Conservation (phyloP, 2,329 filamentous ascomycete species). For the Talaromyces atroroseus region DNA sequence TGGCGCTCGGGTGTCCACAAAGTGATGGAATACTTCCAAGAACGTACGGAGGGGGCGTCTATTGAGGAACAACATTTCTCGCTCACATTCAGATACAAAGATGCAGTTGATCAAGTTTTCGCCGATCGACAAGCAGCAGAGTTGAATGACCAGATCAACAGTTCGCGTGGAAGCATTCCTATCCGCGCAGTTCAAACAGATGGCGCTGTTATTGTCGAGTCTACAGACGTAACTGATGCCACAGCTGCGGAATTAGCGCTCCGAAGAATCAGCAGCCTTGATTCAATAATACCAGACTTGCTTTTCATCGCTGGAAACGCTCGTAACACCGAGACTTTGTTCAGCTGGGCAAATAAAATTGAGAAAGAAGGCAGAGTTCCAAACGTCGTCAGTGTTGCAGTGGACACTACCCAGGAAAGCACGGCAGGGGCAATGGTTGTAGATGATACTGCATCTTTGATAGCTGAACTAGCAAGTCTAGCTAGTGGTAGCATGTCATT, state of each 20-base stretch:
- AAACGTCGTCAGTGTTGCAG: slow-evolving; percentile 72
- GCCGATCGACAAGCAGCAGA: slow-evolving; percentile 80
- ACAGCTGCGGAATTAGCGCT: slow-evolving; percentile 71
- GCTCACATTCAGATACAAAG: slow-evolving; percentile 79
- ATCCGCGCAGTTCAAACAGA: slow-evolving; percentile 80
- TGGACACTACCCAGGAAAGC: slow-evolving; percentile 62
- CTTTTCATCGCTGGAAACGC: slow-evolving; percentile 83
- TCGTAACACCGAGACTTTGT: slow-evolving; percentile 82
- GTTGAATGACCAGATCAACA: slow-evolving; percentile 88
- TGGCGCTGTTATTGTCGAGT: slow-evolving; percentile 74
- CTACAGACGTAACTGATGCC: slow-evolving; percentile 77
- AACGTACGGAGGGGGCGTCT: slow-evolving; percentile 77
- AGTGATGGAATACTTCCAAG: slow-evolving; percentile 81
- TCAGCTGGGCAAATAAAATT: slow-evolving; percentile 85
- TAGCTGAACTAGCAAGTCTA: slow-evolving; percentile 29
- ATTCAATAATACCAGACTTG: slow-evolving; percentile 63
- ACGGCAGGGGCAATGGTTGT: slow-evolving; percentile 78
- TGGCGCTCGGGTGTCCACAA: slow-evolving; percentile 80
- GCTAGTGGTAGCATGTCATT: background rate
- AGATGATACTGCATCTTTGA: slow-evolving; percentile 80
- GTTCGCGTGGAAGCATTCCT: slow-evolving; percentile 73
- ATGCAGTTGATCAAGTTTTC: slow-evolving; percentile 66
- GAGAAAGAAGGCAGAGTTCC: slow-evolving; percentile 51
- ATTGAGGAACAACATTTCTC: slow-evolving; percentile 84
- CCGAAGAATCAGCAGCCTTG: slow-evolving; percentile 33